These are phyloP conservation scores for Ceratocystis ficicola DNA, from an alignment of 2,329 filamentous ascomycete genomes.

Conservation along the genomic window DNA sequence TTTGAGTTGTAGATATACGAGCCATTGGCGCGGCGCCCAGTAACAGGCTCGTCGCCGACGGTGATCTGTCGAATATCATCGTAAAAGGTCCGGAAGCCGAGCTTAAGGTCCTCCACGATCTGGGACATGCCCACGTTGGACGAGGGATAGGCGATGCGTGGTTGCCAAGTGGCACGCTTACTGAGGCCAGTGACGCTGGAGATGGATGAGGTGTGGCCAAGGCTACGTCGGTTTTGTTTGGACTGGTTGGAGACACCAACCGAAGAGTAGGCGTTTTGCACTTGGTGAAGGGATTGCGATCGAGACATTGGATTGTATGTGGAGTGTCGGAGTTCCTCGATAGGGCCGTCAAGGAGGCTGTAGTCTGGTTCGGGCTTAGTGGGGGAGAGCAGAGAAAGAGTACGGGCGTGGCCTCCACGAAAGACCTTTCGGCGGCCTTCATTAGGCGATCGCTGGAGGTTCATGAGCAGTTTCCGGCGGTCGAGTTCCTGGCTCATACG, in stretches of 20 bases:
- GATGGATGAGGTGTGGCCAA: constrained; percentile 23
- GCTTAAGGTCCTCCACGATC: constrained; percentile 77
- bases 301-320: constrained; percentile 25
- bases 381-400: constrained; percentile 72
- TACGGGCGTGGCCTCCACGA: constrained; percentile 49
- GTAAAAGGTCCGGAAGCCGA: constrained; percentile 85
- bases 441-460: constrained; percentile 35
- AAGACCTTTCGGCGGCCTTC: constrained; percentile 51
- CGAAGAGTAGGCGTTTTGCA: constrained; percentile 18
- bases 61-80: constrained; percentile 93
- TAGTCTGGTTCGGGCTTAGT: constrained; percentile 37
- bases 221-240: constrained; percentile 1
- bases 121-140: constrained; percentile 47
- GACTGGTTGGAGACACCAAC: constrained; percentile 15
- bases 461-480: constrained; percentile 55
- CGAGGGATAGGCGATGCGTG: constrained; percentile 34
- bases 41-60: constrained; percentile 81
- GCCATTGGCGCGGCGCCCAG: constrained; percentile 32
- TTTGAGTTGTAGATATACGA: constrained; percentile 20
- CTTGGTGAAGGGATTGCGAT: constrained; percentile 18
- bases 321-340: constrained; percentile 33
- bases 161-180: constrained; percentile 51
- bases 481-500: constrained; percentile 52
- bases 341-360: constrained; percentile 34
- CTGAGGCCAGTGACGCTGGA: constrained; percentile 31